Evolutionary conservation across 106 monocot genomes (phyloP), one percentile per base, ranked within the genome.

Genomic region (Dioscorea alata): DNA sequence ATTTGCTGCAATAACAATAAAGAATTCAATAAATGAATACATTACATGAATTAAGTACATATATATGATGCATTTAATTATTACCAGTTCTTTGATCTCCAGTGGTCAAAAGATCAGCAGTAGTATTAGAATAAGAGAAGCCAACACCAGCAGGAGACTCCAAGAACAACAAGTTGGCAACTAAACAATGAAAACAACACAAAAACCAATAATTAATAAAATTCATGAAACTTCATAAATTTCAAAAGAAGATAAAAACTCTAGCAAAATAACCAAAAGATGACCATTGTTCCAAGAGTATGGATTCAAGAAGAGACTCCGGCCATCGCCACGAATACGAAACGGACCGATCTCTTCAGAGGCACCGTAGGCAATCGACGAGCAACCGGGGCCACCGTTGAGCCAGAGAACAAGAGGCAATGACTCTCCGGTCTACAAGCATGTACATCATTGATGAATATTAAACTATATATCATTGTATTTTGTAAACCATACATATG

Each of bases 261-360:
- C 28, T 28, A 28, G 52, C n/a, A 60, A 14, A 35, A 70, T 28
- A 28, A 28, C 28, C 28, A 33, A 8, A 50, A 61, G 33, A 48
- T 16, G 4, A 42, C 42, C 42, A 42, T 42, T 6, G 42, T 42
- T 97, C 97, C 97, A 97, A 12, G 97, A 76, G 33, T 80, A 83
- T 8, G 66, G 33, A 49, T 97, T 97, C 33, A 81, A 18, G 74
- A 61, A 92, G 67, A 97, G 82, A 9, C 80, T 87, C 20, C 51
- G 67, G 22, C 97, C 97, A 34, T 89, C 89, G 8, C 82, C 48
- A 6, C 70, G 56, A 59, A 92, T 87, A 32, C 86, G 64, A 68
- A 97, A 97, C 2, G 97, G 92, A n/a, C 97, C 97, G 33, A 97
- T 69, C 78, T 97, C 97, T 76, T 97, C 89, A 12, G 89, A 89